Base-by-base conservation (phyloP, 1,139 yeast species). In the Suhomyces ambrosiae region DNA sequence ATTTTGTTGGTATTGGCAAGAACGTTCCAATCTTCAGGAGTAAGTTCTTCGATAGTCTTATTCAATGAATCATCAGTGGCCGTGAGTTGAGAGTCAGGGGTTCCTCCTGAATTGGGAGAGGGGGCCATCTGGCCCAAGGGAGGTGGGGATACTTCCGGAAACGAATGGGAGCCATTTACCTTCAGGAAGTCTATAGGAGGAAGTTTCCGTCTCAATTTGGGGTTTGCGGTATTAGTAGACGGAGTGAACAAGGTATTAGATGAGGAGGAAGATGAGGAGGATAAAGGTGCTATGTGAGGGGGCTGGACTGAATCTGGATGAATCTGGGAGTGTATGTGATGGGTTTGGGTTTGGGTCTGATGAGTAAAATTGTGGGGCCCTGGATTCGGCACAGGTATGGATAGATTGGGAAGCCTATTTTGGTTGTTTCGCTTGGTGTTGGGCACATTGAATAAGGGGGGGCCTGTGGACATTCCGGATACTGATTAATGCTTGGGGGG, bases 1-100 rank as follows among this genome's bases (percentile, higher is more conserved):
- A 87, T 84, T 26, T 74, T 73, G 29, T 76, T 77, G 23, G 70
- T 64, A 42, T 78, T 71, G 19, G 86, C 85, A 3, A 83, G 68
- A 9, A 61, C 52, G 46, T 79, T 76, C 97, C 97, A 90, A 41
- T 84, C 90, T 16, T 79, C 82, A 30, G 86, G 90, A 21, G 82
- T 82, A 38, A 90, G 61, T 25, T 79, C 77, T 32, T 78, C 78
- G 25, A 82, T 71, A 23, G 25, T 34, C 21, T 42, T 42, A 33
- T 30, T 30, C 8, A 17, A 16, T 5, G 32, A 22, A 13, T 31
- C 40, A n/a, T 19, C 22, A 16, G 26, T 19, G 30, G 32, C 5
- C n/a, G 12, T 19, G 16, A 8, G n/a, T 23, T 10, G 23, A 10
- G 6, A 7, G 3, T 16, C 3, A 5, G 31, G 31, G 10, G 27